Base-by-base conservation (phyloP, 2,329 filamentous ascomycete species). In the Exophiala bonariae region DNA sequence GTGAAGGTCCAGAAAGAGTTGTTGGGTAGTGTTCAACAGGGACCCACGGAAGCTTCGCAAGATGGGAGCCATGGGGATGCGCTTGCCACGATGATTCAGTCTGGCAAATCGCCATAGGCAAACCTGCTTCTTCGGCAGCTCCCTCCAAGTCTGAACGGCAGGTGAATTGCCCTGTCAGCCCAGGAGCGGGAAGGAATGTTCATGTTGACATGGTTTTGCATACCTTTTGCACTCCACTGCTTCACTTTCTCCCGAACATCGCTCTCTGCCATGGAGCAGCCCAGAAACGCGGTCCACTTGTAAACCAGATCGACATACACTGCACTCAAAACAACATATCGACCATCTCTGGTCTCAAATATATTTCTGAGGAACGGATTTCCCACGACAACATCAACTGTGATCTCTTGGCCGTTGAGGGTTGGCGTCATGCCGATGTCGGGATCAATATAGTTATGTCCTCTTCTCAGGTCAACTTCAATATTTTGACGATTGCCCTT, bases 351-450 rank as follows among this genome's bases (percentile, higher is more conserved):
- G 23, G 39, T 42, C 26, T 42, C 39, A 20, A 31, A 42, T 14
- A 42, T 42, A 16, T 31, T 42, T 18, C 19, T 42, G 9, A 42
- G 9, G 39, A 42, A 42, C n/a, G 39, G 39, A 33, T 42, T 42
- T 7, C 39, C 39, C 9, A 22, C 26, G 11, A 42, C 10, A 14
- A 31, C 23, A 31, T 42, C 39, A 9, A 42, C 17, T 7, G 39
- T 22, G 39, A 42, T 32, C 17, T 42, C 39, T 13, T 42, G 20
- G 18, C 39, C 39, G 11, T 31, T 31, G 11, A 42, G 6, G 4
- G 20, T 31, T 3, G 39, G 39, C 9, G 39, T 42, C 39, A 26
- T 26, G 23, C 23, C 23, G 23, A 26, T 26, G 17, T 35, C 32
- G n/a, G 32, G 6, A n/a, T 35, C 32, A 6, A 35, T 35, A 35